Percentiles rank a stretch among this genome's conserved stretches.
These are phyloP conservation scores for Colletotrichum siamense DNA, from an alignment of 2,329 filamentous ascomycete species.

Conservation along the genomic window DNA sequence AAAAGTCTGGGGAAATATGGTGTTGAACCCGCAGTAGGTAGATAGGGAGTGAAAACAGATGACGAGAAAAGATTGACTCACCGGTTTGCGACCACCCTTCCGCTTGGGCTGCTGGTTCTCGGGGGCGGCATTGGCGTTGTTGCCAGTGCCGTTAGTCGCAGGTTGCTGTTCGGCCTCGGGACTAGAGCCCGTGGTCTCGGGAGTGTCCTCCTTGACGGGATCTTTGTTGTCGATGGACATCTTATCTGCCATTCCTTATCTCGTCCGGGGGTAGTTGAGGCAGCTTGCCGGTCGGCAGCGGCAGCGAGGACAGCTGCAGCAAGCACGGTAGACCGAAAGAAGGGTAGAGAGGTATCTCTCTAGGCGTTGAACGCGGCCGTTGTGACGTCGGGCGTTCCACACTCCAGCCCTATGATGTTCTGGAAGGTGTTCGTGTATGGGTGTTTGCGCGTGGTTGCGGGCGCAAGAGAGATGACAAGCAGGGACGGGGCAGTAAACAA, in stretches of 20 bases:
- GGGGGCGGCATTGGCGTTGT: slow-evolving; percentile 39
- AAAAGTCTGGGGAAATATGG: slow-evolving; percentile 4
- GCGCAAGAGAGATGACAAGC: slow-evolving; percentile 33
- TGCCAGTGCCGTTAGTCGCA: slow-evolving; percentile 33
- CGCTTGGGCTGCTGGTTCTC: slow-evolving; percentile 80
- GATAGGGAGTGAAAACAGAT: background rate
- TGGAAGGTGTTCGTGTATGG: slow-evolving; percentile 36
- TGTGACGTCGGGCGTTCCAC: slow-evolving; percentile 36
- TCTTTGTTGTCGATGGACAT: slow-evolving; percentile 72
- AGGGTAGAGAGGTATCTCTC: background rate
- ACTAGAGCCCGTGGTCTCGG: slow-evolving; percentile 66
- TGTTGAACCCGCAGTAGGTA: slow-evolving; percentile 1
- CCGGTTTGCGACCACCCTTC: slow-evolving; percentile 96
- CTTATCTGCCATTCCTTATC: slow-evolving; percentile 65
- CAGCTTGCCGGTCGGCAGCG: slow-evolving; percentile 35
- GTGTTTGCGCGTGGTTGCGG: slow-evolving; percentile 39
- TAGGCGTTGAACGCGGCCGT: slow-evolving; percentile 34
- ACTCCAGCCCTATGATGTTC: slow-evolving; percentile 25
- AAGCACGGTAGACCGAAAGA: slow-evolving; percentile 7
- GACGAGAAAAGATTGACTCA: slow-evolving; percentile 62
- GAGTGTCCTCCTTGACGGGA: slow-evolving; percentile 61
- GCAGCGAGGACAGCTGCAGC: slow-evolving; percentile 32
- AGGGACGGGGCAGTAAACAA: slow-evolving; percentile 30
- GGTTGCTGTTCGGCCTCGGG: slow-evolving; percentile 59
- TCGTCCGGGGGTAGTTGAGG: slow-evolving; percentile 32